Evolutionary conservation across 257 asterid species (phyloP).

Genomic region (Gentiana straminea): DNA sequence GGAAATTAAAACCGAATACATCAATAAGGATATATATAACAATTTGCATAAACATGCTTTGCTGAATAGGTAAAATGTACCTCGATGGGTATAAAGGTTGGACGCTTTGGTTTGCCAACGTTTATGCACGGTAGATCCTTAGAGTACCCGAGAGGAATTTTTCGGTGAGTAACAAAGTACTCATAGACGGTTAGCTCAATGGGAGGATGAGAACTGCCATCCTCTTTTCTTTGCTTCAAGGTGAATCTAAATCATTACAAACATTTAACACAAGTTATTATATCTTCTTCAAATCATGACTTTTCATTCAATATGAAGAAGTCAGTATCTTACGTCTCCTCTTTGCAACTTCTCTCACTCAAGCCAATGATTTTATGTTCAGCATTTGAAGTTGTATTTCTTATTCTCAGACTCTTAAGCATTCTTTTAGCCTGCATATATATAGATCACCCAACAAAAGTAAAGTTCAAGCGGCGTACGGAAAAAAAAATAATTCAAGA

Average conservation of each 20-base stretch:
- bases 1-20: not conserved
- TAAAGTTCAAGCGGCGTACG: not conserved
- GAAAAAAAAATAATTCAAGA: not conserved
- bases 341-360: constrained; percentile 39
- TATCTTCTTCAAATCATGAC: not conserved
- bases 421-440: constrained; percentile 44
- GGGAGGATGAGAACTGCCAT: constrained; percentile 14
- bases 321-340: constrained; percentile 34
- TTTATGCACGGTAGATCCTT: constrained; percentile 51
- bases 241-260: constrained; percentile 28
- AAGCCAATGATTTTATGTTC: constrained; percentile 58
- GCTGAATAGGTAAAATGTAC: constrained; percentile 12
- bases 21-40: constrained; percentile 1
- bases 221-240: constrained; percentile 27
- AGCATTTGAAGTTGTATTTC: constrained; percentile 23
- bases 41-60: not conserved
- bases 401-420: constrained; percentile 49
- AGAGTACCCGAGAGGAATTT: constrained; percentile 25
- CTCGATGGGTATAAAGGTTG: constrained; percentile 62
- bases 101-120: constrained; percentile 56
- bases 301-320: not conserved
- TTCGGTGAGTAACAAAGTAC: constrained; percentile 32
- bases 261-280: not conserved
- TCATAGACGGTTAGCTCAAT: constrained; percentile 43
- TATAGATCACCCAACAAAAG: not conserved